A percentile compares a stretch with the other conserved stretches of the same genome.
Evolutionary conservation across 2,329 filamentous ascomycete species (phyloP).

Genomic region (Leptographium galeiforme): DNA sequence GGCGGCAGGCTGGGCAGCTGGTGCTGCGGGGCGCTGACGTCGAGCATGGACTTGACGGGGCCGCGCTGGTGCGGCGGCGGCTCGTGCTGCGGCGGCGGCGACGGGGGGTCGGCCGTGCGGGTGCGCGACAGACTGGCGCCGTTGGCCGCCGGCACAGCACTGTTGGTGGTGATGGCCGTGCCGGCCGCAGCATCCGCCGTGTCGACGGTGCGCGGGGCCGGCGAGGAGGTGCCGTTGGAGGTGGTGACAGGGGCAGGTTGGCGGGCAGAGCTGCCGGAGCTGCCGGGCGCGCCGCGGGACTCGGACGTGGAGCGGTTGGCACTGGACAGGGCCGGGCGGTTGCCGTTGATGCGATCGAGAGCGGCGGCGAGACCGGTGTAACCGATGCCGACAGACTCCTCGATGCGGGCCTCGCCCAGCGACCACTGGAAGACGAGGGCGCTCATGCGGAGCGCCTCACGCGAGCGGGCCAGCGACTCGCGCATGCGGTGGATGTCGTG

Average conservation of each 20-base stretch:
- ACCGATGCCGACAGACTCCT: conserved; percentile 49
- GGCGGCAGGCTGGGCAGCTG: neutral
- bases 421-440: conserved; percentile 53
- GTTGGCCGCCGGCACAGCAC: neutral
- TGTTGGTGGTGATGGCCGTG: neutral
- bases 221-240: neutral
- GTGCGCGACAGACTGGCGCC: conserved; percentile 1
- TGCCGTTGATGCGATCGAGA: conserved; percentile 35
- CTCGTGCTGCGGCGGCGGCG: conserved; percentile 2
- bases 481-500: conserved; percentile 49
- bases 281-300: neutral
- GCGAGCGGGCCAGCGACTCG: conserved; percentile 39
- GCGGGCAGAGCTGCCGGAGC: neutral
- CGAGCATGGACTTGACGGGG: conserved; percentile 4
- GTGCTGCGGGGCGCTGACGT: neutral
- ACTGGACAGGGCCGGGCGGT: conserved; percentile 15
- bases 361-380: conserved; percentile 55
- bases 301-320: neutral
- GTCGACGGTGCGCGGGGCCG: neutral
- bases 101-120: conserved; percentile 4
- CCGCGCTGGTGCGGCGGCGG: neutral
- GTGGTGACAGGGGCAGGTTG: neutral
- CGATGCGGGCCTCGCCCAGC: conserved; percentile 42
- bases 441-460: conserved; percentile 50
- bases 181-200: neutral